Conservation (phyloP, 1,284 basidiomycete genomes). For the Pholiota adiposa region DNA sequence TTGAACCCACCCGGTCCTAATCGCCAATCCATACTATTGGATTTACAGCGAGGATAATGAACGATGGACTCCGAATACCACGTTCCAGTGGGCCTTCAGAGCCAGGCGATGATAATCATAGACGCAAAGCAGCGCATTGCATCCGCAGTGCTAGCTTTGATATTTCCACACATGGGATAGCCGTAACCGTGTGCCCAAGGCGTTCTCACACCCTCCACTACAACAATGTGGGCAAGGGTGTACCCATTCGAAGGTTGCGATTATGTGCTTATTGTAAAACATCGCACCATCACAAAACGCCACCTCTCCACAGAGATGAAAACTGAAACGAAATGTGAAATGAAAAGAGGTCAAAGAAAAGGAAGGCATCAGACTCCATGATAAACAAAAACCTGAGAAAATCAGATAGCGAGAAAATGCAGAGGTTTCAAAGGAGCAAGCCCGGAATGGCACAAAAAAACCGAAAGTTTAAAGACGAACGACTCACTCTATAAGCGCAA, state of each 20-base stretch:
- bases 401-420: not conserved
- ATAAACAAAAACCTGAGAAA: conserved; percentile 1
- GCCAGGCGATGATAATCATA: conserved; percentile 1
- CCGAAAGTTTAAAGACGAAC: conserved; percentile 6
- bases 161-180: conserved; percentile 11
- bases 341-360: not conserved
- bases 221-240: conserved; percentile 7
- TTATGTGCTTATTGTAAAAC: not conserved
- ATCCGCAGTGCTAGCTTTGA: conserved; percentile 2
- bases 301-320: not conserved
- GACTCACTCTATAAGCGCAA: conserved; percentile 71
- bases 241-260: conserved; percentile 1
- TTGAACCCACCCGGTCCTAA: not conserved
- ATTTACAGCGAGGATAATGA: conserved; percentile 1
- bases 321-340: not conserved
- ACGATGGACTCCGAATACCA: not conserved
- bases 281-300: conserved; percentile 15
- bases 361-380: not conserved
- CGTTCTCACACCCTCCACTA: conserved; percentile 16
- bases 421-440: conserved; percentile 1
- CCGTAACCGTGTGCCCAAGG: conserved; percentile 10
- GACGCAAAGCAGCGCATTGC: not conserved
- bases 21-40: not conserved
- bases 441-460: conserved; percentile 5
- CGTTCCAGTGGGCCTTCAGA: not conserved